Base-by-base conservation (phyloP, 495 filamentous ascomycete species). In the Aspergillus mulundensis region DNA sequence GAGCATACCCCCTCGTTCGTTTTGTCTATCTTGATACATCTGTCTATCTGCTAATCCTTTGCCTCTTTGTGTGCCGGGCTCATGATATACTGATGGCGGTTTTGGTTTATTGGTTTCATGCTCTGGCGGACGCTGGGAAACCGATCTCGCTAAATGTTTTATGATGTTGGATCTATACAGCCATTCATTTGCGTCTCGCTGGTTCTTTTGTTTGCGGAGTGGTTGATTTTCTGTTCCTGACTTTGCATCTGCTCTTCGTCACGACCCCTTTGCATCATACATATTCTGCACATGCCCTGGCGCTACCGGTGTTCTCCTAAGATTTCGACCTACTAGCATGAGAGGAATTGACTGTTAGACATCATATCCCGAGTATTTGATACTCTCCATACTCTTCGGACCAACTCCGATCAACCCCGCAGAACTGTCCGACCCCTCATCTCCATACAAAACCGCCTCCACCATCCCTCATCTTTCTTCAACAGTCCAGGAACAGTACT, bases 271-370 rank as follows among this genome's bases (percentile, higher is more conserved):
- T 36, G 32, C 32, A 36, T 36, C 32, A 36, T 52, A 47, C 58
- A 43, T 50, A 45, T 42, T 34, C 48, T 50, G 47, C 61, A 67
- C 65, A 64, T 67, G 59, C 56, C 57, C 56, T 48, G 61, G 64
- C 61, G 61, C 50, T 59, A 54, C 41, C 48, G 61, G 64, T 61
- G 61, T 66, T 63, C 55, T 30, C 50, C 44, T 14, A 43, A 42
- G 50, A 38, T 45, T 50, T 49, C 10, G 41, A 50, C 46, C 57
- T 61, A 50, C 42, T 53, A 50, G 50, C 23, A 48, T 54, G 24
- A 25, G 42, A 59, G 28, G 56, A 54, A 34, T 52, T 54, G 50
- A 43, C 25, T 49, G 8, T 32, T 51, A 39, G 46, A 50, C 3
- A 21, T 23, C 1, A 39, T 50, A 19, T 14, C 1, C 18, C 20